phyloP scores from a whole-genome alignment of 768 basidiomycete genomes.

The Leccinum imitatum region DNA sequence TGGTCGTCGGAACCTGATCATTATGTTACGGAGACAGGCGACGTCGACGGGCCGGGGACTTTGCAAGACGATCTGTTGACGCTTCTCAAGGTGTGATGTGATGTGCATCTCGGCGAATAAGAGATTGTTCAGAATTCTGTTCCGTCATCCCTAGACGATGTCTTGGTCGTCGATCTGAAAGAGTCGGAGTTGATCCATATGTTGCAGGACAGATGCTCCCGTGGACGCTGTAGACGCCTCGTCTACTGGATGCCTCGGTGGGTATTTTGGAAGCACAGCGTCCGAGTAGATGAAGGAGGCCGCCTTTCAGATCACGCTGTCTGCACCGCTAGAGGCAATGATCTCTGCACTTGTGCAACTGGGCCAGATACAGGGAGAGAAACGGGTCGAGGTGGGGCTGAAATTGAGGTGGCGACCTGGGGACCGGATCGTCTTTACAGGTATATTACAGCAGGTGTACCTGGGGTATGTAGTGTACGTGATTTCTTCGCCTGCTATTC shows the following conservation, averaged over 20 bases:
- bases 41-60: constrained; percentile 13
- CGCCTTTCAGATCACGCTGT: constrained; percentile 56
- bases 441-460: constrained; percentile 53
- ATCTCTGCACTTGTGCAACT: constrained; percentile 45
- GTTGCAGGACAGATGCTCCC: constrained; percentile 23
- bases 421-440: constrained; percentile 55
- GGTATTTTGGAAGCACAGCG: constrained; percentile 70
- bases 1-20: not conserved
- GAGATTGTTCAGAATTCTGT: constrained; percentile 57
- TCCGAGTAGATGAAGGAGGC: constrained; percentile 50
- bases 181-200: constrained; percentile 65
- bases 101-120: no score
- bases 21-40: constrained; percentile 29
- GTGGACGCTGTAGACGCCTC: constrained; percentile 7
- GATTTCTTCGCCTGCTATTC: not conserved
- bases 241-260: constrained; percentile 58
- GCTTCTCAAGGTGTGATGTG: no score
- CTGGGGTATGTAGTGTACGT: constrained; percentile 18
- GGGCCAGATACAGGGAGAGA: constrained; percentile 37
- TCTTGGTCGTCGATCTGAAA: constrained; percentile 60
- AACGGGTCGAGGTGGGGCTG: constrained; percentile 12
- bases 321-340: constrained; percentile 46
- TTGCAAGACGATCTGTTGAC: no score
- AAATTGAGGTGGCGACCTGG: constrained; percentile 9
- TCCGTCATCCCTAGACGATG: constrained; percentile 54